phyloP scores from a whole-genome alignment of 2,329 filamentous ascomycete species.

The Pseudogymnoascus sp. region DNA sequence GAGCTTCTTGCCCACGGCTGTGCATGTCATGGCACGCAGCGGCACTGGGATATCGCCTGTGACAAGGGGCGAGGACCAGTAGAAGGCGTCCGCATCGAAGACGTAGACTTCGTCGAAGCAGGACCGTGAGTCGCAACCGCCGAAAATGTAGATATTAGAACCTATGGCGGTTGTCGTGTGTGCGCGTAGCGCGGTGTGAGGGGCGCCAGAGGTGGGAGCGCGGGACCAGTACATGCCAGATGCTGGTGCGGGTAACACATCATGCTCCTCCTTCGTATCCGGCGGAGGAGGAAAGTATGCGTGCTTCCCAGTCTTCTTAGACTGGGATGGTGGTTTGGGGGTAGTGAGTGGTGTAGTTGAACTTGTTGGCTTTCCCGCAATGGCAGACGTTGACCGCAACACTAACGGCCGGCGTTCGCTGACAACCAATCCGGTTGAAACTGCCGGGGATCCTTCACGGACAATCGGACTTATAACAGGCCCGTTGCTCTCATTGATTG shows the following conservation, averaged over 20 bases:
- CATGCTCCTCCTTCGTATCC: slow-evolving; percentile 45
- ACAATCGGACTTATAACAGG: neutral
- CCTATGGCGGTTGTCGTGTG: slow-evolving; percentile 60
- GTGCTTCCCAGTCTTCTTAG: slow-evolving; percentile 29
- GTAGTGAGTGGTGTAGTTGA: neutral
- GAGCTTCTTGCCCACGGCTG: slow-evolving; percentile 60
- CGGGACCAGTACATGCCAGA: slow-evolving; percentile 67
- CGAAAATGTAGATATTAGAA: slow-evolving; percentile 60
- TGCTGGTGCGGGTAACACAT: slow-evolving; percentile 54
- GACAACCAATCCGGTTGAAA: slow-evolving; percentile 19
- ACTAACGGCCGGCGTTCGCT: slow-evolving; percentile 34
- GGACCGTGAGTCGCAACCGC: slow-evolving; percentile 55
- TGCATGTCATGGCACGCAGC: slow-evolving; percentile 63
- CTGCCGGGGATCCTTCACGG: slow-evolving; percentile 13
- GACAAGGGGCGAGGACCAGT: slow-evolving; percentile 58
- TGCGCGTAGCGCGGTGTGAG: slow-evolving; percentile 53
- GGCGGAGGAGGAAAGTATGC: slow-evolving; percentile 48
- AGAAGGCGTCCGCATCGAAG: slow-evolving; percentile 60
- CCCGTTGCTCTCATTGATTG: neutral
- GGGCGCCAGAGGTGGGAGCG: slow-evolving; percentile 52
- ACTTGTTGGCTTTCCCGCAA: slow-evolving; percentile 21
- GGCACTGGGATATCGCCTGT: slow-evolving; percentile 56
- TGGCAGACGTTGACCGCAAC: slow-evolving; percentile 40
- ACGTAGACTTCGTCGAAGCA: slow-evolving; percentile 65
- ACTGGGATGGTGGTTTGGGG: neutral